Percentiles rank a stretch among this genome's conserved stretches.
Conservation (phyloP, 2,329 filamentous ascomycete species). For the Trichothecium sympodiale region DNA sequence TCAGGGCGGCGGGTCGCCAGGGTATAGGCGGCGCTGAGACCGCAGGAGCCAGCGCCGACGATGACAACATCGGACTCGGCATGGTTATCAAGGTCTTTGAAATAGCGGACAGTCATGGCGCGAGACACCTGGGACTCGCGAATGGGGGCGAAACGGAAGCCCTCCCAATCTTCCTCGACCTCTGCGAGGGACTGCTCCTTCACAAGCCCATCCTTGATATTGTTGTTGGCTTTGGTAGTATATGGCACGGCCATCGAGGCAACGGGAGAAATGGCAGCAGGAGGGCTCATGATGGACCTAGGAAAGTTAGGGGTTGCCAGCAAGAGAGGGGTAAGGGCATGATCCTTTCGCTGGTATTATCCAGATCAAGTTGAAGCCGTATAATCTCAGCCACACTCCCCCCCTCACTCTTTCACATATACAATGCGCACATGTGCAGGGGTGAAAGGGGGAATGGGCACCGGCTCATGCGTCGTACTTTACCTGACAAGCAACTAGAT, state of each 20-base stretch:
- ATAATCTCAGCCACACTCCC: conserved; percentile 60
- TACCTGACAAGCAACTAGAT: conserved; percentile 25
- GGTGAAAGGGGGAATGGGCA: conserved; percentile 27
- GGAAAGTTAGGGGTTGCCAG: conserved; percentile 16
- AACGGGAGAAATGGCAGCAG: conserved; percentile 53
- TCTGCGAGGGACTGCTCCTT: conserved; percentile 39
- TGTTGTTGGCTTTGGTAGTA: conserved; percentile 34
- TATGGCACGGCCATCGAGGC: conserved; percentile 33
- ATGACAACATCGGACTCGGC: conserved; percentile 93
- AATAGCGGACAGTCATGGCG: conserved; percentile 91
- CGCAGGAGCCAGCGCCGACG: conserved; percentile 80
- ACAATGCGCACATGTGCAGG: too few species aligned
- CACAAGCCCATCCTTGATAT: conserved; percentile 13
- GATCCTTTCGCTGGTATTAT: conserved; percentile 99
- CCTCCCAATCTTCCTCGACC: conserved; percentile 68
- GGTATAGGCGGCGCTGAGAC: conserved; percentile 73
- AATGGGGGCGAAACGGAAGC: conserved; percentile 75
- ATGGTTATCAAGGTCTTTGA: conserved; percentile 76
- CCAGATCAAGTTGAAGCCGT: conserved; percentile 95
- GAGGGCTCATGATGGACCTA: conserved; percentile 61
- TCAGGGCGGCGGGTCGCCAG: conserved; percentile 77
- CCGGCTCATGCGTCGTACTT: conserved; percentile 51
- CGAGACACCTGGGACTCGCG: conserved; percentile 86
- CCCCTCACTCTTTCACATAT: conserved; percentile 31
- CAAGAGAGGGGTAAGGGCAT: conserved; percentile 50